Percentiles rank a stretch among this genome's conserved stretches.
These are phyloP conservation scores for Neurospora sp. DNA, from an alignment of 2,329 filamentous ascomycete species.

Conservation along the genomic window DNA sequence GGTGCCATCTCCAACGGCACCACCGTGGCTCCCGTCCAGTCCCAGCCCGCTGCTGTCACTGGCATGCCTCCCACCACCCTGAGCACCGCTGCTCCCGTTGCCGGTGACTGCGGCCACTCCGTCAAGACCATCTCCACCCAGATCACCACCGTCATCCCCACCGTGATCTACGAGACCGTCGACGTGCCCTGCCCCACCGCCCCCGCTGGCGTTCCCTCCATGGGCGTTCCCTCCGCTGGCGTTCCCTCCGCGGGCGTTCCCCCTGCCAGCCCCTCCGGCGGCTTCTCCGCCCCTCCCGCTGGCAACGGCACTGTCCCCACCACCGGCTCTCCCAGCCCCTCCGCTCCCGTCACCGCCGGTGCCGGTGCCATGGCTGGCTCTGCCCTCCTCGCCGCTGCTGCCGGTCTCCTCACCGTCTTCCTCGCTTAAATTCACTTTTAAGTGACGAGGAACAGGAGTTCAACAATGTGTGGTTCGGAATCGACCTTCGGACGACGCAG, in stretches of 20 bases:
- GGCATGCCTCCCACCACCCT: conserved; percentile 15
- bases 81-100: conserved; percentile 12
- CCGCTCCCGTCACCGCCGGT: conserved; percentile 36
- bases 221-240: conserved; percentile 22
- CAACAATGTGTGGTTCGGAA: not conserved
- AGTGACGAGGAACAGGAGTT: not conserved
- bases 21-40: conserved; percentile 10
- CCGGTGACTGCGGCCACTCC: conserved; percentile 26
- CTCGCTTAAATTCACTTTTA: conserved; percentile 36
- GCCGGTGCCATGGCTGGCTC: conserved; percentile 45
- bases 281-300: conserved; percentile 13
- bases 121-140: conserved; percentile 45
- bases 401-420: conserved; percentile 43
- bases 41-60: conserved; percentile 20
- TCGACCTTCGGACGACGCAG: not conserved
- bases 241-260: conserved; percentile 21
- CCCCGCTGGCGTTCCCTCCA: conserved; percentile 21
- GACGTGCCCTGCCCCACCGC: conserved; percentile 31
- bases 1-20: conserved; percentile 6
- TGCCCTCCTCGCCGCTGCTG: conserved; percentile 42
- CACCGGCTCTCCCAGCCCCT: conserved; percentile 23
- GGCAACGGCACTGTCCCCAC: conserved; percentile 21
- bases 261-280: conserved; percentile 17
- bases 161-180: conserved; percentile 42
- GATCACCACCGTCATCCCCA: conserved; percentile 46